Base-by-base conservation (phyloP, 192 early-diverging fungal genomes). In the Entomortierella chlamydospora region DNA sequence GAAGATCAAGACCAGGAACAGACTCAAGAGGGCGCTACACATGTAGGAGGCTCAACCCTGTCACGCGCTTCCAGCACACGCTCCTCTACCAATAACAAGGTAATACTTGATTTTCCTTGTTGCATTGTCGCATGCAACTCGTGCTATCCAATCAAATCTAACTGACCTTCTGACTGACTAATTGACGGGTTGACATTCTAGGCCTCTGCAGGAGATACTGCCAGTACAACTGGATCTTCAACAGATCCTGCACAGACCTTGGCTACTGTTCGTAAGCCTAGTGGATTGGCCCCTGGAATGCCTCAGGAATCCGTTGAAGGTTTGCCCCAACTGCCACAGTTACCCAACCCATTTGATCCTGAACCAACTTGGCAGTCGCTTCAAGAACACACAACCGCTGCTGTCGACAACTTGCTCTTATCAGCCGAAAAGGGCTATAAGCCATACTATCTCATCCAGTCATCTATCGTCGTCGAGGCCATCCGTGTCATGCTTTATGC, bases 401-500 rank as follows among this genome's bases (percentile, higher is more conserved):
- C 87, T 0, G 78, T 85, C 9, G 84, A 90, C 61, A 82, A 84
- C 43, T 72, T 91, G 42, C 81, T 85, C 13, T 71, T 66, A 11
- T 81, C 88, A 3, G 85, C 84, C 54, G 84, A 88, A 56, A 80
- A 84, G 18, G 83, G 76, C 55, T 83, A 84, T 74, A 93, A 89
- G 78, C 88, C 83, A 53, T 85, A 88, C 43, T 95, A 88, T 73
- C 70, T 95, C 30, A 80, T 83, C 15, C 86, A 91, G 61, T 79
- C 76, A 28, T 79, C 76, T 15, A 79, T 79, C 52, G 62, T 96
- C 13, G 91, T 98, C 11, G 84, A 91, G n/a, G 90, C 93, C 41
- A 92, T 98, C 66, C 91, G 96, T 47, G 90, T 90, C 34, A 93
- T 98, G 87, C 84, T 98, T 37, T 90, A 91, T 43, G 86, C 93